Evolutionary conservation across 192 early-diverging fungal species (phyloP).

Genomic region (Podila horticola): DNA sequence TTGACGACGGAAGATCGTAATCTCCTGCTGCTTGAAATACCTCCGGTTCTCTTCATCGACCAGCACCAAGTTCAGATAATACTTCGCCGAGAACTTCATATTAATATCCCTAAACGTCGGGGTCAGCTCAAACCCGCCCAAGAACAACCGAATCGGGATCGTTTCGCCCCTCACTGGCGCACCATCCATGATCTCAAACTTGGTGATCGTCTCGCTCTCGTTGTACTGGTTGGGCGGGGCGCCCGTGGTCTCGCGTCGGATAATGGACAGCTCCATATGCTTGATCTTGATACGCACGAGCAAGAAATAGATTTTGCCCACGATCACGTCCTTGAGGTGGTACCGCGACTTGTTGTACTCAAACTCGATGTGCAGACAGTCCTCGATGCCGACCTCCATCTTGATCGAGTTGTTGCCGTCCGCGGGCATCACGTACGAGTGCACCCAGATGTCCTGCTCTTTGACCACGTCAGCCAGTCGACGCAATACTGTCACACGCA

Average conservation of each 20-base stretch:
- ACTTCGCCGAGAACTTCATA: slow-evolving; percentile 98
- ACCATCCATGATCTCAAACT: slow-evolving; percentile 99
- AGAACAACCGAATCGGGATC: slow-evolving; percentile 97
- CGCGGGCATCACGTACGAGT: slow-evolving; percentile 93
- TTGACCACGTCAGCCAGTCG: slow-evolving; percentile 90
- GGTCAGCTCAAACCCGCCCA: slow-evolving; percentile 97
- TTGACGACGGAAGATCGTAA: slow-evolving; percentile 79
- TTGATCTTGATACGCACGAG: slow-evolving; percentile 99
- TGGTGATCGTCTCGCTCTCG: slow-evolving; percentile 98
- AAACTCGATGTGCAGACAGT: slow-evolving; percentile 99
- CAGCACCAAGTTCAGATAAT: slow-evolving; percentile 97
- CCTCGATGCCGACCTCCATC: slow-evolving; percentile 99
- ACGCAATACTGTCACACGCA: slow-evolving; percentile 91
- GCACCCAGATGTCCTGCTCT: slow-evolving; percentile 97
- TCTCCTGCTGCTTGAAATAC: slow-evolving; percentile 99
- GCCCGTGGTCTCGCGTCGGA: slow-evolving; percentile 96
- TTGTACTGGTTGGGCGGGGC: slow-evolving; percentile 98
- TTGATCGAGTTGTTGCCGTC: slow-evolving; percentile 96
- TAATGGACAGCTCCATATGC: slow-evolving; percentile 99
- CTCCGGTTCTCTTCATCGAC: slow-evolving; percentile 99
- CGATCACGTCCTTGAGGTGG: slow-evolving; percentile 98
- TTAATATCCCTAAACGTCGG: slow-evolving; percentile 98
- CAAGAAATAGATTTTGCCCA: slow-evolving; percentile 99
- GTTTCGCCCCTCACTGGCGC: slow-evolving; percentile 98
- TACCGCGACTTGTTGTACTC: slow-evolving; percentile 99